A percentile compares a stretch with the other conserved stretches of the same genome.
phyloP scores from a whole-genome alignment of 2,329 filamentous ascomycete species.

The Sporothrix brunneoviolacea region DNA sequence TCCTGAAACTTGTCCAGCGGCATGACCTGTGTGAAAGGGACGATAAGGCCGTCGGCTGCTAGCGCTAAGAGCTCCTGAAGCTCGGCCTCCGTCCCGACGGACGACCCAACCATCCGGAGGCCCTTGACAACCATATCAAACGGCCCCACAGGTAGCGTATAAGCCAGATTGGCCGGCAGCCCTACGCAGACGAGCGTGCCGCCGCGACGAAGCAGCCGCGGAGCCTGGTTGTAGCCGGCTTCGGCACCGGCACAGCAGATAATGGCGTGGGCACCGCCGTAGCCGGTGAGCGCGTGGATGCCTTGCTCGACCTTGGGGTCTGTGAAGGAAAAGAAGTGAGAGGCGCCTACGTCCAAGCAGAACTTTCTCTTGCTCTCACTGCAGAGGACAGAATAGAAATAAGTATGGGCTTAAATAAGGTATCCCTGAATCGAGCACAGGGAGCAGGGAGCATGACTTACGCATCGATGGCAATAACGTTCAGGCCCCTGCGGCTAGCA shows the following conservation, averaged over 20 bases:
- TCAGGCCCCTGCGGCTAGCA: conserved; percentile 1
- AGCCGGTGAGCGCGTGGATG: background rate
- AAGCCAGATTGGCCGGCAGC: conserved; percentile 4
- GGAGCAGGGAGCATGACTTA: too few relatives aligned
- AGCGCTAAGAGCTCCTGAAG: conserved; percentile 13
- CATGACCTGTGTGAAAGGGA: too few relatives aligned
- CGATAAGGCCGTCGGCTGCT: too few relatives aligned
- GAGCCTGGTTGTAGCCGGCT: background rate
- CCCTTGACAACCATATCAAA: conserved; percentile 10
- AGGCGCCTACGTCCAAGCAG: conserved; percentile 3
- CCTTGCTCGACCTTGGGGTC: background rate
- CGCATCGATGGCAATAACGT: conserved; percentile 11
- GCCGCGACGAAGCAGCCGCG: background rate
- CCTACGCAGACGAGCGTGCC: conserved; percentile 11
- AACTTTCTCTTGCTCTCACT: conserved; percentile 10
- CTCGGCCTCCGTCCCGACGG: conserved; percentile 6
- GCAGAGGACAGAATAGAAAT: too few relatives aligned
- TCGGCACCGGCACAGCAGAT: conserved; percentile 4
- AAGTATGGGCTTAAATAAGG: too few relatives aligned
- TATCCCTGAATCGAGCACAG: too few relatives aligned
- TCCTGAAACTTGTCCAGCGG: too few relatives aligned
- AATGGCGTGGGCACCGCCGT: conserved; percentile 4
- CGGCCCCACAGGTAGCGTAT: conserved; percentile 3
- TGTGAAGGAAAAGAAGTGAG: conserved; percentile 3
- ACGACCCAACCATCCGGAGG: conserved; percentile 4